Base-by-base conservation (phyloP, 2,329 filamentous ascomycete species). In the Pyrenophora tritici-repentis region DNA sequence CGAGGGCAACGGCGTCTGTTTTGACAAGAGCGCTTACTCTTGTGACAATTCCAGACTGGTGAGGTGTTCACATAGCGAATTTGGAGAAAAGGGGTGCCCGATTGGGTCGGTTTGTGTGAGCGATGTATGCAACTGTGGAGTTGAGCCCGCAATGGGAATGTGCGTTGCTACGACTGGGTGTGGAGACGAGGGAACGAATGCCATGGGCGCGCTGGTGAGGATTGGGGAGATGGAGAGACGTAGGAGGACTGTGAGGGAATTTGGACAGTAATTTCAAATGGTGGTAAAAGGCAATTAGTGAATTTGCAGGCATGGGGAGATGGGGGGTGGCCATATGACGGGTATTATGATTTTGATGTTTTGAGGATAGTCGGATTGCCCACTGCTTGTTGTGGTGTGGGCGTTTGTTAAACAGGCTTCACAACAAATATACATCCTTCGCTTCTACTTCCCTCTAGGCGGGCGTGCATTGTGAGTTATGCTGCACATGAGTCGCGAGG, bases 1-100 rank as follows among this genome's bases (percentile, higher is more conserved):
- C 9, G 58, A 55, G 12, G 55, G 56, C 36, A 45, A 45, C 9
- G 70, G 70, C 2, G 47, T 73, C 26, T 73, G 71, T 50, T 70
- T 70, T 43, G 58, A 73, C 38, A 58, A 53, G 37, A 42, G 51
- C 2, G 44, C 34, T 20, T 64, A 56, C 41, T 47, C 40, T 22
- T 65, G 62, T 34, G 40, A 48, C 10, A 56, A 55, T 32, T 20
- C 24, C n/a, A 32, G 14, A 9, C 35, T 51, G 38, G 37, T n/a
- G 12, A 50, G 24, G 18, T 53, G 42, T 36, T 51, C 37, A 20
- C 31, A 2, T n/a, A 53, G 44, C 34, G 38, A 20, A 17, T 52
- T 45, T 36, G 44, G 42, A 12, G 39, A 35, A 7, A 14, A 20
- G 1, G 56, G 54, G 1, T 66, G 63, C 16, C 50, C 47, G 1